These are phyloP conservation scores for Trichoderma lentiforme DNA, from an alignment of 2,329 filamentous ascomycete genomes.

Conservation along the genomic window DNA sequence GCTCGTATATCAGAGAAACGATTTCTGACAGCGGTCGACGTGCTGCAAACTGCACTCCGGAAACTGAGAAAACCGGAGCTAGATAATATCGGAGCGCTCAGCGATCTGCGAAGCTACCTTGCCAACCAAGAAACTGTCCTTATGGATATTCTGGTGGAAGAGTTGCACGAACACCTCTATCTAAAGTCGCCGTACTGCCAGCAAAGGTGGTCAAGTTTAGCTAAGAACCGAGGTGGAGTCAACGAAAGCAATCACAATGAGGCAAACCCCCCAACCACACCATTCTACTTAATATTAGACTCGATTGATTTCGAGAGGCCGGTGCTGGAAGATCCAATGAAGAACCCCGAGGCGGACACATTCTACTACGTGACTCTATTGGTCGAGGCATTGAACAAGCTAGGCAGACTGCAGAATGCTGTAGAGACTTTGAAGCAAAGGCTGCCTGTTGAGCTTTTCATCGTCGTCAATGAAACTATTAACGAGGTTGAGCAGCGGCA, in stretches of 20 bases:
- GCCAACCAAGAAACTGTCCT: slow-evolving; percentile 88
- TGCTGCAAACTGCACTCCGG: slow-evolving; percentile 81
- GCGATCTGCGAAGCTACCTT: slow-evolving; percentile 82
- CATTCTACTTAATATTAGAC: slow-evolving; percentile 60
- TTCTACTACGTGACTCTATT: slow-evolving; percentile 89
- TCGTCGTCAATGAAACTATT: slow-evolving; percentile 91
- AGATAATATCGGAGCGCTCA: slow-evolving; percentile 84
- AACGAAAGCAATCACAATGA: slow-evolving; percentile 46
- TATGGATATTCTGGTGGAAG: slow-evolving; percentile 94
- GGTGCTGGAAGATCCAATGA: slow-evolving; percentile 80
- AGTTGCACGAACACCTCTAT: slow-evolving; percentile 94
- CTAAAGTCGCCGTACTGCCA: slow-evolving; percentile 97
- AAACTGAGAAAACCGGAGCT: slow-evolving; percentile 83
- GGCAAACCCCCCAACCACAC: slow-evolving; percentile 41
- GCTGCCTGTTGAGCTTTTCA: slow-evolving; percentile 88
- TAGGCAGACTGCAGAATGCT: slow-evolving; percentile 79
- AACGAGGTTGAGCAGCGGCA: slow-evolving; percentile 90
- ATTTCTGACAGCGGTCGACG: slow-evolving; percentile 88
- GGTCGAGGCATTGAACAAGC: slow-evolving; percentile 84
- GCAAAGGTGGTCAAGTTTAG: slow-evolving; percentile 85
- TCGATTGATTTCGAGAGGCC: slow-evolving; percentile 56
- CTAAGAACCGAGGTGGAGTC: slow-evolving; percentile 60
- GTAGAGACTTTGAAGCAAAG: slow-evolving; percentile 90
- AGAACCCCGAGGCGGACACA: slow-evolving; percentile 92
- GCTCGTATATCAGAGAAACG: slow-evolving; percentile 94